These are phyloP conservation scores for Vitis labrusca DNA, from an alignment of 164 flowering plant species.

Conservation along the genomic window DNA sequence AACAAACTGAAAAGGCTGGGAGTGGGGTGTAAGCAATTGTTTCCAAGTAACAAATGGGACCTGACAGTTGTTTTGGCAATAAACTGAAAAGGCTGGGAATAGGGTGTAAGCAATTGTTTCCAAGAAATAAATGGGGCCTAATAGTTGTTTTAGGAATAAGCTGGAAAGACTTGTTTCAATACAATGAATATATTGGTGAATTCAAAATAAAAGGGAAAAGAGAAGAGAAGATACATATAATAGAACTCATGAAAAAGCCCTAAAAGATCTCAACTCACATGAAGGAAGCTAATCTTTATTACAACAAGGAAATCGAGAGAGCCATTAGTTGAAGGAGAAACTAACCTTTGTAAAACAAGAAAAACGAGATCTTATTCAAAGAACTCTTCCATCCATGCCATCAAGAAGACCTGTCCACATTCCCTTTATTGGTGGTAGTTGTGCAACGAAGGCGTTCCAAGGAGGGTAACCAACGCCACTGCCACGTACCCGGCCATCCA, in stretches of 20 bases:
- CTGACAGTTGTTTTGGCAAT: no score
- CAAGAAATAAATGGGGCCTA: background rate
- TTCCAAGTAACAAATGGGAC: no score
- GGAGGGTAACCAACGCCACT: conserved; percentile 98
- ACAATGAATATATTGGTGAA: no score
- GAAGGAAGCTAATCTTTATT: background rate
- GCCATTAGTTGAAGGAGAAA: background rate
- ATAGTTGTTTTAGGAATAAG: background rate
- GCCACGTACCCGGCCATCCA: conserved; percentile 99
- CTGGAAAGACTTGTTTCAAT: no score
- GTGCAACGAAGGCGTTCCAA: conserved; percentile 95
- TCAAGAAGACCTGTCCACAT: conserved; percentile 92
- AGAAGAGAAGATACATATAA: no score
- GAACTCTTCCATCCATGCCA: conserved; percentile 96
- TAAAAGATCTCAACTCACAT: background rate
- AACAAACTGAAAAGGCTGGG: no score
- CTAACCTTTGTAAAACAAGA: conserved; percentile 4
- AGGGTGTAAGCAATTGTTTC: background rate
- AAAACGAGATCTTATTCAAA: background rate
- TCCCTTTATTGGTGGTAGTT: conserved; percentile 91
- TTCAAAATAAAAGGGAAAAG: no score
- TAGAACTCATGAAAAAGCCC: no score
- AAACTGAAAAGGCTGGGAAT: no score
- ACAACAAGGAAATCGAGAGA: background rate
- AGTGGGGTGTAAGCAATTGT: no score